Percentiles rank a stretch among this genome's conserved stretches.
phyloP scores from a whole-genome alignment of 805 yeast genomes.

The Brettanomyces anomalus region DNA sequence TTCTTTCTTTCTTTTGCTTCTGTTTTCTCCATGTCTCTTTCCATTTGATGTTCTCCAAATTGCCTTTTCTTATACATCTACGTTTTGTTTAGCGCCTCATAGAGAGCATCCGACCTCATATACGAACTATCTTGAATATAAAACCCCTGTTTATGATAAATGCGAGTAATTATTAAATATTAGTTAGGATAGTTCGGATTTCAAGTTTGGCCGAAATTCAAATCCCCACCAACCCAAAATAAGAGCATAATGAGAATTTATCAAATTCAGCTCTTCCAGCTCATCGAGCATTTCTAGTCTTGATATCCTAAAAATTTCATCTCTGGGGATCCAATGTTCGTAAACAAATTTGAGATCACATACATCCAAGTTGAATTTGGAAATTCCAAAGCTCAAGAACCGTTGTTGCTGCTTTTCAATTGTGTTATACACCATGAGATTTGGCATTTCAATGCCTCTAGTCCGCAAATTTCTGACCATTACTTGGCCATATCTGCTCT shows the following conservation, averaged over 20 bases:
- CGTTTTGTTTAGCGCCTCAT: too few relatives aligned
- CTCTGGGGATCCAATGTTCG: conserved; percentile 33
- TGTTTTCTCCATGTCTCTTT: too few relatives aligned
- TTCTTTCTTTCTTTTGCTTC: too few relatives aligned
- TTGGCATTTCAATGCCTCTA: conserved; percentile 56
- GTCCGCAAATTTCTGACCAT: conserved; percentile 53
- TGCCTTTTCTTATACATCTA: too few relatives aligned
- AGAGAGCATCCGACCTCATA: too few relatives aligned
- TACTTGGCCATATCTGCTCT: conserved; percentile 49
- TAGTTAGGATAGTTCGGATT: too few relatives aligned
- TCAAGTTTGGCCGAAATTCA: not conserved
- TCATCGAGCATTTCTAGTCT: conserved; percentile 64
- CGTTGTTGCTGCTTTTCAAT: conserved; percentile 31
- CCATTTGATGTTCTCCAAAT: too few relatives aligned
- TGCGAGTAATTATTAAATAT: not conserved
- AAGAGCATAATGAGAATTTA: conserved; percentile 54
- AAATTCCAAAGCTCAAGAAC: conserved; percentile 22
- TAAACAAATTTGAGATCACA: conserved; percentile 37
- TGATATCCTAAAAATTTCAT: conserved; percentile 37
- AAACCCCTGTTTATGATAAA: too few relatives aligned
- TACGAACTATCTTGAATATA: too few relatives aligned
- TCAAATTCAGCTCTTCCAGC: conserved; percentile 56
- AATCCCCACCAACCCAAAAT: conserved; percentile 21
- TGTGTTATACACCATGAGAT: conserved; percentile 44
- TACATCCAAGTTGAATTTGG: conserved; percentile 17